These are phyloP conservation scores for Paramecium biaurelia DNA, from an alignment of 73 alveolate genomes.

Conservation along the genomic window DNA sequence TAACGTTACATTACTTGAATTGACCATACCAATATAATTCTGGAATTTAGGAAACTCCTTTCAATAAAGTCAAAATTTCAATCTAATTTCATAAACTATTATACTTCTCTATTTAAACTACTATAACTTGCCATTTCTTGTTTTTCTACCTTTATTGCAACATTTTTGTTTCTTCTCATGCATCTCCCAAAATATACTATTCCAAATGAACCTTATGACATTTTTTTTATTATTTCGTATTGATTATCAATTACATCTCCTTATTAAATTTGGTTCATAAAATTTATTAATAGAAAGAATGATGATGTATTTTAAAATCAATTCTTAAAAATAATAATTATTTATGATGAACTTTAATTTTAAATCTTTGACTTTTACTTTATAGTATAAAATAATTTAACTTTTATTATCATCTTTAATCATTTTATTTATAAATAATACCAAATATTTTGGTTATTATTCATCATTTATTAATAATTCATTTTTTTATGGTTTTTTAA, in stretches of 20 bases:
- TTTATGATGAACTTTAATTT: not conserved
- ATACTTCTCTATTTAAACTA: constrained; percentile 6
- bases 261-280: not conserved
- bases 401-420: not conserved
- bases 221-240: not conserved
- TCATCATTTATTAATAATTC: not conserved
- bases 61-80: not conserved
- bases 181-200: constrained; percentile 34
- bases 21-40: constrained; percentile 69
- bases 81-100: not conserved
- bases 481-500: too few relatives aligned
- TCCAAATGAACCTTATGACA: constrained; percentile 65
- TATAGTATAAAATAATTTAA: not conserved
- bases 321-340: not conserved
- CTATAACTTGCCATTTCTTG: constrained; percentile 1
- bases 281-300: not conserved
- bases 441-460: not conserved
- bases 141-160: constrained; percentile 60
- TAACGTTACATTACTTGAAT: constrained; percentile 64
- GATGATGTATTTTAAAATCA: not conserved
- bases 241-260: constrained; percentile 36
- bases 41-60: constrained; percentile 61
- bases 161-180: constrained; percentile 27
- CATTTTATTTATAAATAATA: not conserved
- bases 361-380: not conserved